Evolutionary conservation across 331 rosid genomes (phyloP).

Genomic region (Quercus phellos): DNA sequence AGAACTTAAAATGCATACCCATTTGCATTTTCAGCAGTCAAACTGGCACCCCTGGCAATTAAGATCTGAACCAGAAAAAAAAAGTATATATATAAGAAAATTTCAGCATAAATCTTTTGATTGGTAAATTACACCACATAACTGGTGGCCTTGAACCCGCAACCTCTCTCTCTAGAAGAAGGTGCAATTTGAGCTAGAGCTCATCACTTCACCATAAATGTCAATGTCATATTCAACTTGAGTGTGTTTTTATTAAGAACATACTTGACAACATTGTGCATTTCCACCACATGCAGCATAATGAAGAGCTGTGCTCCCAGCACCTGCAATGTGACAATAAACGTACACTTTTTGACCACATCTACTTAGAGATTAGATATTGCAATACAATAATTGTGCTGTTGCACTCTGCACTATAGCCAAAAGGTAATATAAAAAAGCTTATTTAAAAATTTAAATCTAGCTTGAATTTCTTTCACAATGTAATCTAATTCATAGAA

Average conservation of each 20-base stretch:
- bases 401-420: background rate
- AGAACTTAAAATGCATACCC: slow-evolving; percentile 48
- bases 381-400: background rate
- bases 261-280: slow-evolving; percentile 90
- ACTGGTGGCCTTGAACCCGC: too few relatives aligned
- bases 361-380: background rate
- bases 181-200: too few relatives aligned
- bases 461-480: background rate
- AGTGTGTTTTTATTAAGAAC: slow-evolving; percentile 11
- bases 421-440: background rate
- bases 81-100: background rate
- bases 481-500: background rate
- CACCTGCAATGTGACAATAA: slow-evolving; percentile 49
- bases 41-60: slow-evolving; percentile 74
- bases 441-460: background rate
- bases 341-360: background rate
- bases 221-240: background rate
- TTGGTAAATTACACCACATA: too few relatives aligned
- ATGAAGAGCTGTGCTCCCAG: slow-evolving; percentile 95
- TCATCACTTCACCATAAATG: slow-evolving; percentile 12
- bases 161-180: too few relatives aligned
- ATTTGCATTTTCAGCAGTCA: slow-evolving; percentile 69
- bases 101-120: slow-evolving; percentile 9
- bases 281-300: slow-evolving; percentile 98
- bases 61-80: slow-evolving; percentile 53